A percentile compares a stretch with the other conserved stretches of the same genome.
phyloP scores from a whole-genome alignment of 345 rosid genomes.

The Eucalyptus cloeziana region DNA sequence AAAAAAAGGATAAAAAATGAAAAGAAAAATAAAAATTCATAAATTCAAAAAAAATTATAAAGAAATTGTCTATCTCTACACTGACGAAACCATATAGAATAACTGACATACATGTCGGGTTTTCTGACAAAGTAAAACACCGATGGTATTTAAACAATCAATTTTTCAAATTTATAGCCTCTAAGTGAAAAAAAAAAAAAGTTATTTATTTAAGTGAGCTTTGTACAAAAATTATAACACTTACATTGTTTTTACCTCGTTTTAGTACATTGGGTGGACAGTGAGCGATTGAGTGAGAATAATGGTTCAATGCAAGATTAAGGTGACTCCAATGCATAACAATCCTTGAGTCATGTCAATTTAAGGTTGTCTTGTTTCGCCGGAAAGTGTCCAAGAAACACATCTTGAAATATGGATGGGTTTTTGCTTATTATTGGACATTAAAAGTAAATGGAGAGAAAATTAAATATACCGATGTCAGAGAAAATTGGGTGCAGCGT shows the following conservation, averaged over 20 bases:
- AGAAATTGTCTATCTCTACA: too few relatives aligned
- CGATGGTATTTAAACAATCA: rapidly evolving
- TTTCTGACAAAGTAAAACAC: too few relatives aligned
- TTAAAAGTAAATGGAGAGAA: too few relatives aligned
- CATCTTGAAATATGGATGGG: not conserved
- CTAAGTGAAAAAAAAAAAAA: too few relatives aligned
- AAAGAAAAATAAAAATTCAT: too few relatives aligned
- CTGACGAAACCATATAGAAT: rapidly evolving
- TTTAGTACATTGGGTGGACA: not conserved
- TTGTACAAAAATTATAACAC: too few relatives aligned
- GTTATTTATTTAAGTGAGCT: too few relatives aligned
- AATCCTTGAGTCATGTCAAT: not conserved
- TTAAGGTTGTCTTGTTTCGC: not conserved
- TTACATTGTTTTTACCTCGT: too few relatives aligned
- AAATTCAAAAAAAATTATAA: too few relatives aligned
- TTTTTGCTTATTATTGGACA: not conserved
- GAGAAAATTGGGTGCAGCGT: not conserved
- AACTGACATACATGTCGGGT: rapidly evolving
- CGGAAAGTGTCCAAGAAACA: not conserved
- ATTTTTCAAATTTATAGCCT: too few relatives aligned
- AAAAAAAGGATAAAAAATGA: too few relatives aligned
- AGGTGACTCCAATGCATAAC: not conserved
- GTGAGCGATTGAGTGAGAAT: not conserved
- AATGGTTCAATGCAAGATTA: not conserved
- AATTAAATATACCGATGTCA: too few relatives aligned